Conservation (phyloP, 192 early-diverging fungal species). For the Coemansia sp. region DNA sequence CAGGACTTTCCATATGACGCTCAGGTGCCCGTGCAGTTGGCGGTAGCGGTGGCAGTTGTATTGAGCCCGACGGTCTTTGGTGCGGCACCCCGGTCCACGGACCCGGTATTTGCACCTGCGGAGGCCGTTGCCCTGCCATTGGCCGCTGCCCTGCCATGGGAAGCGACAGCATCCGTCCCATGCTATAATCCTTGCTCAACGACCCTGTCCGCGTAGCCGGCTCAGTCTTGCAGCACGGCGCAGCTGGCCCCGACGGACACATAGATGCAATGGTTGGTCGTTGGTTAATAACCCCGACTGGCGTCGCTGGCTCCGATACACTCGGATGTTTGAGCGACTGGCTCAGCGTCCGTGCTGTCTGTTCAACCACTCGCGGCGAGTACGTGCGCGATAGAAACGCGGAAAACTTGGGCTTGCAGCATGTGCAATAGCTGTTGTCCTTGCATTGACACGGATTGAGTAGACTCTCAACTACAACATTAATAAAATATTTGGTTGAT, state of each 20-base stretch:
- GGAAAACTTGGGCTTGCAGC: constrained; percentile 45
- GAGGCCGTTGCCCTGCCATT: constrained; percentile 1
- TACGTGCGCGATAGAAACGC: constrained; percentile 41
- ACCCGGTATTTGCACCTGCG: not conserved
- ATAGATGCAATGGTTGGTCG: not conserved
- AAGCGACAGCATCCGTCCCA: not conserved
- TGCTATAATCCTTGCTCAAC: not conserved
- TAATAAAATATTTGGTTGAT: not conserved
- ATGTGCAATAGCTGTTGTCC: constrained; percentile 37
- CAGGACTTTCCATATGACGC: not conserved
- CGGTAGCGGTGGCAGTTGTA: constrained; percentile 4
- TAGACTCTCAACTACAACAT: constrained; percentile 47
- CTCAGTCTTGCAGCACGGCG: constrained; percentile 19
- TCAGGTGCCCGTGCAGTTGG: not conserved
- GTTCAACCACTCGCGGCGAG: constrained; percentile 35
- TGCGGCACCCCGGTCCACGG: not conserved
- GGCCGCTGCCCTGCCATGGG: not conserved
- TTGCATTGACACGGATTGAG: constrained; percentile 55
- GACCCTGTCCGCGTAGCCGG: not conserved
- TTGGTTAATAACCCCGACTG: not conserved
- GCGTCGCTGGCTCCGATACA: constrained; percentile 7
- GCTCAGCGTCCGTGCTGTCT: constrained; percentile 25
- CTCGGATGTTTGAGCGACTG: constrained; percentile 10
- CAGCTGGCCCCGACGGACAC: constrained; percentile 17
- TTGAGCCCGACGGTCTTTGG: not conserved